Conservation (phyloP, 2,329 filamentous ascomycete species). For the Xylaria sp. region DNA sequence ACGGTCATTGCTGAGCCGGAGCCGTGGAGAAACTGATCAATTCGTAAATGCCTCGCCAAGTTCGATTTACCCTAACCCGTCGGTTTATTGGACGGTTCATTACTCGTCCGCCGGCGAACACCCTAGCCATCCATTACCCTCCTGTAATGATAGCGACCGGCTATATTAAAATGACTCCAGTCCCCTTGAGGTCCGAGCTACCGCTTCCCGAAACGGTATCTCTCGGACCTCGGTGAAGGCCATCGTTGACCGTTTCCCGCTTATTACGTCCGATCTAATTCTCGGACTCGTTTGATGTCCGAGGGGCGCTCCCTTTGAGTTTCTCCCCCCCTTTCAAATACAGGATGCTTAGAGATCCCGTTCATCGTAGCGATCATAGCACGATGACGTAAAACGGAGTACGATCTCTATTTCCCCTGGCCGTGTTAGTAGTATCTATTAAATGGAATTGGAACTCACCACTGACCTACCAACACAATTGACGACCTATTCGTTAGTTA, state of each 20-base stretch:
- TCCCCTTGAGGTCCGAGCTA: neutral
- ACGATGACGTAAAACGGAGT: no score
- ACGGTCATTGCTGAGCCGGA: neutral
- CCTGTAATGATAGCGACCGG: neutral
- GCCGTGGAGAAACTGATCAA: neutral
- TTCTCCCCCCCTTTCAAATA: neutral
- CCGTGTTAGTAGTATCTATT: no score
- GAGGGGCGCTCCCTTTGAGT: neutral
- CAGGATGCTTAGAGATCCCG: no score
- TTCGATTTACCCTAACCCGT: conserved; percentile 3
- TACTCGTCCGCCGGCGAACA: neutral
- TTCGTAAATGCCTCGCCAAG: neutral
- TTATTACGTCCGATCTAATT: neutral
- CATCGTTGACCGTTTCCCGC: neutral
- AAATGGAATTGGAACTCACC: no score
- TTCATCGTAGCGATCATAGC: no score
- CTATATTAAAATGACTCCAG: neutral
- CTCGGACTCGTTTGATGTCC: conserved; percentile 19
- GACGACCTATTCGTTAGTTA: no score
- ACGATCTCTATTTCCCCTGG: no score
- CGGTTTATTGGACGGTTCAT: neutral
- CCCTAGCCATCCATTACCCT: neutral
- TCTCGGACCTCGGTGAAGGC: neutral
- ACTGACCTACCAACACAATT: no score
- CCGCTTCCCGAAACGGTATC: neutral